Conservation (phyloP, 306 rosid genomes). For the Elaeagnus macrophylla region DNA sequence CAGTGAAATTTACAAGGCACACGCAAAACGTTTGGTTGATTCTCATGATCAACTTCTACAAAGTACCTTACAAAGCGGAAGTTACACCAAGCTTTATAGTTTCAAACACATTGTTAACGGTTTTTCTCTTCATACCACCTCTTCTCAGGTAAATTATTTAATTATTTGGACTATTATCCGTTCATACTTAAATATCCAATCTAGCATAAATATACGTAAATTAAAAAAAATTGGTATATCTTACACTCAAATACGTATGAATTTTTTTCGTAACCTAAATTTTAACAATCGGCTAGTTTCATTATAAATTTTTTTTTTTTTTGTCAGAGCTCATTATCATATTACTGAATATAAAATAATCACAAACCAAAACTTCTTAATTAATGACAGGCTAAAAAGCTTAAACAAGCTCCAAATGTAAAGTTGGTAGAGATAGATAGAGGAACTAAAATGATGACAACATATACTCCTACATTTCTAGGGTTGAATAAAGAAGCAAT, state of each 20-base stretch:
- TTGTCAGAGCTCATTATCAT: too few relatives aligned
- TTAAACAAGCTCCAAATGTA: conserved; percentile 23
- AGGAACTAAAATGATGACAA: conserved; percentile 46
- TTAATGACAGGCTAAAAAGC: conserved; percentile 28
- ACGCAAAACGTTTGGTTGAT: conserved; percentile 38
- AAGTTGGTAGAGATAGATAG: conserved; percentile 43
- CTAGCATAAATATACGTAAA: too few relatives aligned
- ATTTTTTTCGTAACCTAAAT: too few relatives aligned
- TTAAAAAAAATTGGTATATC: too few relatives aligned
- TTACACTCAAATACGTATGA: too few relatives aligned
- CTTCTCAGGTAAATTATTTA: conserved; percentile 92
- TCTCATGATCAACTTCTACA: conserved; percentile 55
- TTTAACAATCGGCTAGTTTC: too few relatives aligned
- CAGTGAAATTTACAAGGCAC: conserved; percentile 33
- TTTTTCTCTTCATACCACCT: conserved; percentile 66
- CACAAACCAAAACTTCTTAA: background rate
- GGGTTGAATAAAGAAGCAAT: conserved; percentile 25
- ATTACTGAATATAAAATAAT: too few relatives aligned
- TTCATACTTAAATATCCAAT: background rate
- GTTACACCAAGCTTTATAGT: conserved; percentile 62
- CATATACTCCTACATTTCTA: conserved; percentile 38
- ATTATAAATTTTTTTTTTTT: too few relatives aligned
- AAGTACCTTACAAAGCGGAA: conserved; percentile 45
- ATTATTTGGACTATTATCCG: too few relatives aligned
- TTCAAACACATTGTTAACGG: conserved; percentile 65